phyloP scores from a whole-genome alignment of 2,329 filamentous ascomycete species.

The Colletotrichum melonis region DNA sequence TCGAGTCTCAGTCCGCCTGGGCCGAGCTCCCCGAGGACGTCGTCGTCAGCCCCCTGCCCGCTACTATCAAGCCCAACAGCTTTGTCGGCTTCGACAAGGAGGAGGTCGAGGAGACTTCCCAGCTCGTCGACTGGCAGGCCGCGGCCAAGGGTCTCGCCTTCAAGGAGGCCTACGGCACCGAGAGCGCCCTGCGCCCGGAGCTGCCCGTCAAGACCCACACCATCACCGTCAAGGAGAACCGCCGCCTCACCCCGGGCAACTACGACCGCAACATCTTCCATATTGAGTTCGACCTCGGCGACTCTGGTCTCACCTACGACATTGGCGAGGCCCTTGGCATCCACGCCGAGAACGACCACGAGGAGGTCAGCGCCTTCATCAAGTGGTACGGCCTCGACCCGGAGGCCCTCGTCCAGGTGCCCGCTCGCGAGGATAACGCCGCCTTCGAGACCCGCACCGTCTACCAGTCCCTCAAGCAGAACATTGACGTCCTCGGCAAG shows the following conservation, averaged over 20 bases:
- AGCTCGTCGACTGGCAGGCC: constrained; percentile 81
- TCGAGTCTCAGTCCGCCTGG: constrained; percentile 87
- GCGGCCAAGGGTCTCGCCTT: constrained; percentile 90
- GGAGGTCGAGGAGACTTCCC: constrained; percentile 74
- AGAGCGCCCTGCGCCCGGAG: constrained; percentile 82
- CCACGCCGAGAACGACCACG: constrained; percentile 90
- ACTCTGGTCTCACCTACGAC: constrained; percentile 92
- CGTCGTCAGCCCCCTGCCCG: constrained; percentile 64
- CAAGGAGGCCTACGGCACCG: constrained; percentile 91
- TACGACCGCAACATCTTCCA: constrained; percentile 99
- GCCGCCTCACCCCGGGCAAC: constrained; percentile 84
- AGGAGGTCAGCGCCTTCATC: constrained; percentile 86
- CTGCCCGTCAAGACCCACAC: constrained; percentile 86
- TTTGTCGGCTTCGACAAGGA: constrained; percentile 84
- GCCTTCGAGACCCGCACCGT: constrained; percentile 90
- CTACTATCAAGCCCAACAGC: constrained; percentile 80
- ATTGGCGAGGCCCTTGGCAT: constrained; percentile 98
- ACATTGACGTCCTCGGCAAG: constrained; percentile 95
- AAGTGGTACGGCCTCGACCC: constrained; percentile 86
- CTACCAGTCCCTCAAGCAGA: constrained; percentile 90
- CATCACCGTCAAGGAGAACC: constrained; percentile 94
- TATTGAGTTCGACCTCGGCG: constrained; percentile 96
- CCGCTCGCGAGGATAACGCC: constrained; percentile 80
- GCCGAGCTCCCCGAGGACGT: constrained; percentile 73
- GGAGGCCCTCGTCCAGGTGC: constrained; percentile 89